These are phyloP conservation scores for Boletellus sp. DNA, from an alignment of 768 basidiomycete species.

Conservation along the genomic window DNA sequence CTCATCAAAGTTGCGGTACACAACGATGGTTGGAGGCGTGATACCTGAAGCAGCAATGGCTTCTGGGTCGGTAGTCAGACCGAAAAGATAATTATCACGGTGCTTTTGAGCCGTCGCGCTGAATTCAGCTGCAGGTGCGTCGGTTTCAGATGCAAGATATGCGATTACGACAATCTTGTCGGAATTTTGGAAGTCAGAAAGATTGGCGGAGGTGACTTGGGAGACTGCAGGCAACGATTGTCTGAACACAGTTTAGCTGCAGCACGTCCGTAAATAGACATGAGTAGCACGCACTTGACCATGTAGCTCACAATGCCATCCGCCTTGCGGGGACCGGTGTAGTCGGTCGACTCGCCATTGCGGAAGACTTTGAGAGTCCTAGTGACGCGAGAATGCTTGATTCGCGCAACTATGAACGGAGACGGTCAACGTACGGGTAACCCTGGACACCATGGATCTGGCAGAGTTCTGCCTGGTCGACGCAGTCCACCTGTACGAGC, in stretches of 20 bases:
- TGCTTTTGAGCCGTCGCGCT: conserved; percentile 76
- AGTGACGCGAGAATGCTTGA: background rate
- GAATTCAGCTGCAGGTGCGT: conserved; percentile 70
- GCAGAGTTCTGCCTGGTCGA: conserved; percentile 90
- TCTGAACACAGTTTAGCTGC: conserved; percentile 35
- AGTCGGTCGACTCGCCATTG: conserved; percentile 75
- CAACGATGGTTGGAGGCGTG: conserved; percentile 77
- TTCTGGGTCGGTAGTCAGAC: conserved; percentile 70
- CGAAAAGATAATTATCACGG: conserved; percentile 94
- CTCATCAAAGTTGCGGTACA: conserved; percentile 93
- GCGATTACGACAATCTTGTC: conserved; percentile 92
- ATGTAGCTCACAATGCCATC: conserved; percentile 97
- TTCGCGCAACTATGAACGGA: background rate
- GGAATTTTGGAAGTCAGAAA: conserved; percentile 78
- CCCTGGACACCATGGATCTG: conserved; percentile 84
- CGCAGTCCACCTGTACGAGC: conserved; percentile 96
- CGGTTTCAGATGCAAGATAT: conserved; percentile 73
- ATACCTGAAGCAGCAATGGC: conserved; percentile 69
- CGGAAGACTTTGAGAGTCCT: conserved; percentile 89
- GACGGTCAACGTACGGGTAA: conserved; percentile 72
- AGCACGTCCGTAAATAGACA: background rate
- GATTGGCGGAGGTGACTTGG: conserved; percentile 69
- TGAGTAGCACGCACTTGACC: conserved; percentile 66
- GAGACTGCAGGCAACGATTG: conserved; percentile 94
- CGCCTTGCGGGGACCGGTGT: conserved; percentile 85